Conservation (phyloP, 1,139 yeast genomes). For the Saccharomyces pastorianus region DNA sequence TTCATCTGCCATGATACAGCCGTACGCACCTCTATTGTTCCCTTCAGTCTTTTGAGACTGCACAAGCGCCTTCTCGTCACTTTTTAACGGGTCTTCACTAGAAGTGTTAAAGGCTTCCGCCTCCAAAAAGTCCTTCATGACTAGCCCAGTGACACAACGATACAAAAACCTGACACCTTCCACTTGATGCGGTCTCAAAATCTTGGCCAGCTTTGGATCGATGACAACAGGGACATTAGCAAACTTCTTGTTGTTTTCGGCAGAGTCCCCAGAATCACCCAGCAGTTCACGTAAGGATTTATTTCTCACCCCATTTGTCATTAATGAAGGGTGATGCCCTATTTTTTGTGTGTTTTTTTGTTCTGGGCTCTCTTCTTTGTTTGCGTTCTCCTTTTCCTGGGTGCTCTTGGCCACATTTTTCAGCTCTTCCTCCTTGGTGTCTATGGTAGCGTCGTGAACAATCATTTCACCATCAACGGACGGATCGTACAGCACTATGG, state of each 20-base stretch:
- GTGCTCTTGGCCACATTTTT: slow-evolving; percentile 7
- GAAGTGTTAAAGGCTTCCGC: slow-evolving; percentile 17
- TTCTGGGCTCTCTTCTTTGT: slow-evolving; percentile 8
- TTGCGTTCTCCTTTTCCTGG: slow-evolving; percentile 20
- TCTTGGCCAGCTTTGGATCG: slow-evolving; percentile 79
- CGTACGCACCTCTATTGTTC: slow-evolving; percentile 71
- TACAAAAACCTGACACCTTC: slow-evolving; percentile 91
- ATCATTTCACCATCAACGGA: slow-evolving; percentile 50
- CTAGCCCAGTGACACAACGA: slow-evolving; percentile 81
- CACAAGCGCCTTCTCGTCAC: not conserved
- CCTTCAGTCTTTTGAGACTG: not conserved
- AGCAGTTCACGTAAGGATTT: slow-evolving; percentile 72
- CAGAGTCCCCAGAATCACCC: slow-evolving; percentile 44
- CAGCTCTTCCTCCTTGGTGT: slow-evolving; percentile 19
- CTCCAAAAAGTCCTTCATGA: slow-evolving; percentile 35
- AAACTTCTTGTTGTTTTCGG: slow-evolving; percentile 36
- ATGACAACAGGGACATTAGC: slow-evolving; percentile 94
- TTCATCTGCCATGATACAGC: slow-evolving; percentile 99
- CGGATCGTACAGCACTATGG: slow-evolving; percentile 92
- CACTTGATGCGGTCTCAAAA: slow-evolving; percentile 90
- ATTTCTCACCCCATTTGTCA: slow-evolving; percentile 37
- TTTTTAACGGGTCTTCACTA: slow-evolving; percentile 1
- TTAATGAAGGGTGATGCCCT: slow-evolving; percentile 17
- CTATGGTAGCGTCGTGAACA: slow-evolving; percentile 16
- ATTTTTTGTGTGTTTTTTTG: slow-evolving; percentile 5